Percentiles rank a stretch among this genome's conserved stretches.
phyloP scores from a whole-genome alignment of 768 basidiomycete genomes.

The Lentinula sp. region DNA sequence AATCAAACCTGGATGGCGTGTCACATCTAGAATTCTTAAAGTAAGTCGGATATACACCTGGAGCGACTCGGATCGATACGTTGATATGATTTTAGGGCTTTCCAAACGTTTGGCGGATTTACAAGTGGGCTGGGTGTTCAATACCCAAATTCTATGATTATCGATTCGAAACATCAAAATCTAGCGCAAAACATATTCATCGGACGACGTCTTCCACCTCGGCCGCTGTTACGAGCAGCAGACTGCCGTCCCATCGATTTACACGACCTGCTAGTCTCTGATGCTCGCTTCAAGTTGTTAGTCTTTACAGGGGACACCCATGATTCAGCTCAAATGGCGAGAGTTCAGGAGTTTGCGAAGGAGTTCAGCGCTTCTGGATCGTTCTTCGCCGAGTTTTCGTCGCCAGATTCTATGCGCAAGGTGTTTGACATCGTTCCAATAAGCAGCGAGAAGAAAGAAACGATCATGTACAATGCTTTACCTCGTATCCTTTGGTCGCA shows the following conservation, averaged over 20 bases:
- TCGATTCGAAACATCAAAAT: slow-evolving; percentile 28
- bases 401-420: slow-evolving; percentile 20
- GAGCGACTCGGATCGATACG: neutral
- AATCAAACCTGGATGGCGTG: slow-evolving; percentile 39
- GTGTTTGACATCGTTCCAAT: slow-evolving; percentile 41
- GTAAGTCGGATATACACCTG: slow-evolving; percentile 17
- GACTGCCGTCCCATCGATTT: slow-evolving; percentile 46
- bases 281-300: slow-evolving; percentile 50
- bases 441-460: slow-evolving; percentile 28
- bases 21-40: slow-evolving; percentile 46
- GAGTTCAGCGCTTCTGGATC: slow-evolving; percentile 19
- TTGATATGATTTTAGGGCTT: slow-evolving; percentile 27
- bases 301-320: slow-evolving; percentile 44
- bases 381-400: slow-evolving; percentile 25
- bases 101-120: slow-evolving; percentile 49
- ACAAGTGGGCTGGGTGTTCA: slow-evolving; percentile 50
- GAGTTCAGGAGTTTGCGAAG: slow-evolving; percentile 24
- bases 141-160: slow-evolving; percentile 43
- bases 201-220: slow-evolving; percentile 49
- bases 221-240: slow-evolving; percentile 41
- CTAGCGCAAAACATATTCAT: slow-evolving; percentile 34
- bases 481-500: slow-evolving; percentile 43
- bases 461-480: slow-evolving; percentile 37
- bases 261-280: slow-evolving; percentile 46
- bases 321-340: slow-evolving; percentile 20